These are phyloP conservation scores for Pholiota conissans DNA, from an alignment of 768 basidiomycete genomes.

Conservation along the genomic window DNA sequence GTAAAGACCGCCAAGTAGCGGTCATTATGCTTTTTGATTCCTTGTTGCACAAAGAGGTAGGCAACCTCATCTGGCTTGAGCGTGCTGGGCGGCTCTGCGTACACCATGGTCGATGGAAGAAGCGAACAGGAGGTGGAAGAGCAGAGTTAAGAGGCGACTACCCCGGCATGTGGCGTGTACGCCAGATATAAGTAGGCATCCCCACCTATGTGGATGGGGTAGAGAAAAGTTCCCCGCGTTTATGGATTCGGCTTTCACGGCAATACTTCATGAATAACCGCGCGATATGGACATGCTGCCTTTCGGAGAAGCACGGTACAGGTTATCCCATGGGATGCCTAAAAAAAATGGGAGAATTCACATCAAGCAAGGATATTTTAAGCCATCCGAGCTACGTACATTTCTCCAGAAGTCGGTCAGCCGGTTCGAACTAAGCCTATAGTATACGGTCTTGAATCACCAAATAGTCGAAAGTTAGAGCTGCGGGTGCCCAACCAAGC, in stretches of 20 bases:
- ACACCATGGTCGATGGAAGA: conserved; percentile 14
- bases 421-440: too few relatives aligned
- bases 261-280: neutral
- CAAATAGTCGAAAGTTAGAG: too few relatives aligned
- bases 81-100: conserved; percentile 32
- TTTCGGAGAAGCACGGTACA: neutral
- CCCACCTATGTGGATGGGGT: neutral
- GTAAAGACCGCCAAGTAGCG: conserved; percentile 60
- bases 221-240: conserved; percentile 6
- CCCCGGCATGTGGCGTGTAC: neutral
- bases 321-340: neutral
- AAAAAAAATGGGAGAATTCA: neutral
- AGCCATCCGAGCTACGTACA: neutral
- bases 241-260: conserved; percentile 2
- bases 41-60: conserved; percentile 52
- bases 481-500: neutral
- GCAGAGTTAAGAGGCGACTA: neutral
- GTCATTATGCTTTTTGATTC: conserved; percentile 63
- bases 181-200: neutral
- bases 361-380: neutral
- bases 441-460: too few relatives aligned
- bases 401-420: too few relatives aligned
- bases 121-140: conserved; percentile 4
- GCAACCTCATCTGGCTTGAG: conserved; percentile 63
- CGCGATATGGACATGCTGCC: neutral